A percentile compares a stretch with the other conserved stretches of the same genome.
These are phyloP conservation scores for Pseudogymnoascus destructans DNA, from an alignment of 2,329 filamentous ascomycete species.

Conservation along the genomic window DNA sequence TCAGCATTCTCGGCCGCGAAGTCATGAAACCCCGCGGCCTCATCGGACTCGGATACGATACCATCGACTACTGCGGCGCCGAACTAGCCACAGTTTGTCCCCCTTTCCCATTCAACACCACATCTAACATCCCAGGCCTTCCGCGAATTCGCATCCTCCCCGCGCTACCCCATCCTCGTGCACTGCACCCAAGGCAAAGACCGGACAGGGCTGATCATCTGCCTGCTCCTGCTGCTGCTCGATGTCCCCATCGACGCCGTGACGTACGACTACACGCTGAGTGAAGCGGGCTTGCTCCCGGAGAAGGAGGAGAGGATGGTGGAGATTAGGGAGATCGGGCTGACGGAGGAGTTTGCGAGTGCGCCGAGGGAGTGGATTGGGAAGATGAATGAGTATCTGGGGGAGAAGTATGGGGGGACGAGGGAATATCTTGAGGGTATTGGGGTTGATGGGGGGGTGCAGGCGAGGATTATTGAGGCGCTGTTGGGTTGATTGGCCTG, in stretches of 20 bases:
- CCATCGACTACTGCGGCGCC: constrained; percentile 50
- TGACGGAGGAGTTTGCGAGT: constrained; percentile 59
- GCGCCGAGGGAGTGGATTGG: constrained; percentile 53
- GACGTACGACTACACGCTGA: constrained; percentile 58
- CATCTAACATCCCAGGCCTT: constrained; percentile 30
- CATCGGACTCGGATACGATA: constrained; percentile 54
- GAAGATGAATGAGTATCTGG: constrained; percentile 43
- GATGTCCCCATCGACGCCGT: constrained; percentile 46
- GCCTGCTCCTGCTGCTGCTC: constrained; percentile 54
- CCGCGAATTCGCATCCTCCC: constrained; percentile 33
- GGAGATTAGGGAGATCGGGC: constrained; percentile 58
- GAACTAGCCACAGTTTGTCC: constrained; percentile 40
- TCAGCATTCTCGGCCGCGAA: constrained; percentile 53
- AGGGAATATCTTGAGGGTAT: constrained; percentile 50
- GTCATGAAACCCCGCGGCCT: constrained; percentile 64
- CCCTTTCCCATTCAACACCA: background rate
- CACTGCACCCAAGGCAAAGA: constrained; percentile 91
- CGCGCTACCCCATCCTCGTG: constrained; percentile 51
- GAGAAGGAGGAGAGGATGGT: constrained; percentile 50
- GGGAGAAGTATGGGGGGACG: constrained; percentile 51
- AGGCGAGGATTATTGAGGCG: constrained; percentile 12
- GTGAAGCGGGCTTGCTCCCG: constrained; percentile 44
- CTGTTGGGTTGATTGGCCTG: constrained; percentile 8
- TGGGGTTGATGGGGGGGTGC: constrained; percentile 36
- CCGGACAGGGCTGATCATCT: constrained; percentile 58